Conservation (phyloP, 495 filamentous ascomycete genomes). For the Umbilicaria muhlenbergii region DNA sequence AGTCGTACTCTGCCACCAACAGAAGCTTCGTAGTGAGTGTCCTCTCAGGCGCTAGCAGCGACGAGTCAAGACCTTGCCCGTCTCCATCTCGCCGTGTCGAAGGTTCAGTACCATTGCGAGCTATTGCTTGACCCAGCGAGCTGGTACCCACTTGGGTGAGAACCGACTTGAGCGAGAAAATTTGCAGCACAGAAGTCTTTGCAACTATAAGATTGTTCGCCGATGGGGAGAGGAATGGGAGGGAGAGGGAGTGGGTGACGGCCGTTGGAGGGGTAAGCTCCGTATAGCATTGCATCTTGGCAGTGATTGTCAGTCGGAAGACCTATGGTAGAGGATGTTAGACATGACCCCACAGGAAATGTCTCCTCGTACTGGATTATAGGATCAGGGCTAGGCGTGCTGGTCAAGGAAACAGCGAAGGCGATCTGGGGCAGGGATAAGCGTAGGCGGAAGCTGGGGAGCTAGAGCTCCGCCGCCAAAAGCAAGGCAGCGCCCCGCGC, state of each 20-base stretch:
- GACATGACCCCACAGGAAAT: no score
- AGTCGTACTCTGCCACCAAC: conserved; percentile 64
- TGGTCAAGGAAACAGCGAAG: no score
- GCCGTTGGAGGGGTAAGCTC: conserved; percentile 85
- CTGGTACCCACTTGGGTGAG: conserved; percentile 20
- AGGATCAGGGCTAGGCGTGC: no score
- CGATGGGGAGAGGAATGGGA: conserved; percentile 60
- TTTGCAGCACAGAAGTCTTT: conserved; percentile 79
- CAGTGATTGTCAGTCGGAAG: background rate
- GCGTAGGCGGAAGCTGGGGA: no score
- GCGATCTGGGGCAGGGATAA: no score
- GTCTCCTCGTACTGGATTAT: no score
- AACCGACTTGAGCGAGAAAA: conserved; percentile 43
- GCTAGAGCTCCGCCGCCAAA: no score
- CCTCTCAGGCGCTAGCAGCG: conserved; percentile 18
- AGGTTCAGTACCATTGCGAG: conserved; percentile 1
- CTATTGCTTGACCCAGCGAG: conserved; percentile 25
- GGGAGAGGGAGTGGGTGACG: conserved; percentile 70
- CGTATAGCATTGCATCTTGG: conserved; percentile 64
- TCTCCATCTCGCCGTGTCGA: background rate
- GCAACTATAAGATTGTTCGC: conserved; percentile 76
- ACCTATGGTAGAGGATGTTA: no score
- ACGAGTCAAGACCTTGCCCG: background rate
- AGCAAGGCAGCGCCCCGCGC: no score
- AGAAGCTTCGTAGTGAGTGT: conserved; percentile 58